Base-by-base conservation (phyloP, 2,329 filamentous ascomycete genomes). In the Verticillium nubilum region DNA sequence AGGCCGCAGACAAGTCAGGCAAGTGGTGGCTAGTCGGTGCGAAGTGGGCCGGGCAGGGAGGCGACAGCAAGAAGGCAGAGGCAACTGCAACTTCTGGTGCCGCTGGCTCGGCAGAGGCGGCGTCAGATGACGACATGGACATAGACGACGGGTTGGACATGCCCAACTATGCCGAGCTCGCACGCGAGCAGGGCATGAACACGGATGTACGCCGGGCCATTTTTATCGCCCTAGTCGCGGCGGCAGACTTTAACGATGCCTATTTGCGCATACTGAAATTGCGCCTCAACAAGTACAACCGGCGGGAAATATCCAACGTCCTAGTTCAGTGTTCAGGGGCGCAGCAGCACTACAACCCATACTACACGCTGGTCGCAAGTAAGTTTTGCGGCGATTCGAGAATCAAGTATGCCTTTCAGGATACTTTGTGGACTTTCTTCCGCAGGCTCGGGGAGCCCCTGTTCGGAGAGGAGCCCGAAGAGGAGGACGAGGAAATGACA, bases 1-100 rank as follows among this genome's bases (percentile, higher is more conserved):
- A 86, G 63, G 86, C 93, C 62, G 88, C 89, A 0, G 90, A 94
- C 47, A 94, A 90, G 70, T 90, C 88, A 70, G 95, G 95, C 1
- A 97, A 97, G 77, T 99, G 95, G 95, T 99, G 95, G 95, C 85
- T 98, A 23, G 91, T 98, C 5, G 95, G 95, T 57, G 94, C 95
- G n/a, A 97, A 92, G 73, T 97, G 94, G 85, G 78, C 82, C 4
- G 84, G 82, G 26, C 69, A 68, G 50, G 42, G n/a, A 25, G 19
- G 42, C 42, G 42, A 50, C 19, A 50, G 19, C 10, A 50, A 50
- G 19, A 25, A 23, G 42, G 10, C 42, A 7, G 42, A 50, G 4
- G n/a, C 42, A 13, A 50, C 5, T 23, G 42, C 29, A 31, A n/a
- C 13, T 5, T 6, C 25, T 26, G 25, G 25, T 28, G 52, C n/a